Evolutionary conservation across 371 early-diverging fungal species (phyloP).

Genomic region (Haplosporangium sp.): DNA sequence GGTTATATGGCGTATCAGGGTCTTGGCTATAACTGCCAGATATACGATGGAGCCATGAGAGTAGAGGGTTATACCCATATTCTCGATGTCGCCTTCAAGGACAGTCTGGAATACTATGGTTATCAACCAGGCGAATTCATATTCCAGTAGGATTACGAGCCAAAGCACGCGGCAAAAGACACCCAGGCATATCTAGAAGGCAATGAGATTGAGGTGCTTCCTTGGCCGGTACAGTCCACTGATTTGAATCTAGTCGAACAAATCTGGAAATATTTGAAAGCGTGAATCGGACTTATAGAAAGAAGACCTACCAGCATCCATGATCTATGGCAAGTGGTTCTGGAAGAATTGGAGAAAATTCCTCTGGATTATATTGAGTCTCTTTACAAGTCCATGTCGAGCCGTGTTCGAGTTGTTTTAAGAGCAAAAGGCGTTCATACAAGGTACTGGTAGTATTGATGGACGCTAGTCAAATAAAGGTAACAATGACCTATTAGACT

Average conservation of each 20-base stretch:
- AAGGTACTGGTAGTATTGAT: too few species aligned
- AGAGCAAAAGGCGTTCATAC: too few species aligned
- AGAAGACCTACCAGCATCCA: constrained; percentile 9
- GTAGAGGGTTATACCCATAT: constrained; percentile 3
- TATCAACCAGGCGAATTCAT: neutral
- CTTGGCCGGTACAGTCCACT: constrained; percentile 7
- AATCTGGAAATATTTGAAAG: constrained; percentile 12
- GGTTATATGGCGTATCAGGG: constrained; percentile 28
- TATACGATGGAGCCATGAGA: constrained; percentile 17
- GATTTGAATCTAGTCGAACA: constrained; percentile 10
- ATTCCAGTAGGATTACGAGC: constrained; percentile 14
- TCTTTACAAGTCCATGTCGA: too few species aligned
- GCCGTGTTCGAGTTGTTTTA: too few species aligned
- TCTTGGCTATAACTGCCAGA: constrained; percentile 12
- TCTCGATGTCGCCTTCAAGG: constrained; percentile 5
- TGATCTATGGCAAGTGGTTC: constrained; percentile 9
- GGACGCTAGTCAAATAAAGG: too few species aligned
- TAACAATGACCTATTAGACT: too few species aligned
- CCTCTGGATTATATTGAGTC: neutral
- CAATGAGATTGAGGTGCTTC: constrained; percentile 3
- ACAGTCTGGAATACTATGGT: constrained; percentile 5
- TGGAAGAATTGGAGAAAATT: constrained; percentile 11
- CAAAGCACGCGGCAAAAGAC: constrained; percentile 4
- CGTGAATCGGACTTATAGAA: constrained; percentile 2
- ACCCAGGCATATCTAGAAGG: constrained; percentile 1